A percentile compares a stretch with the other conserved stretches of the same genome.
Evolutionary conservation across 2,329 filamentous ascomycete genomes (phyloP).

Genomic region (Talaromyces pinophilus): DNA sequence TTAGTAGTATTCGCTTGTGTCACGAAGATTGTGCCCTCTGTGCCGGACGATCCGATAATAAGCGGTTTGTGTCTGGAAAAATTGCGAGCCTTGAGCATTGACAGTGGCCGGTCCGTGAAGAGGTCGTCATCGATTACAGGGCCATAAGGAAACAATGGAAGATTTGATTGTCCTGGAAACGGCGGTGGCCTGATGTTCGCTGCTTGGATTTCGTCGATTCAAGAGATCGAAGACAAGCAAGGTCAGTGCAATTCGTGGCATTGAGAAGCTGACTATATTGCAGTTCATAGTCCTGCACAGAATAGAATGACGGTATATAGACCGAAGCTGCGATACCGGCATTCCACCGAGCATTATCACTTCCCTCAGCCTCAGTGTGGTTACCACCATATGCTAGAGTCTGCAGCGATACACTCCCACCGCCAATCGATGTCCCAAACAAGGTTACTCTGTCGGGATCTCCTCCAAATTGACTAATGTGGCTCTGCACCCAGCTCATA

Average conservation of each 20-base stretch:
- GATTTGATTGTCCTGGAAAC: neutral
- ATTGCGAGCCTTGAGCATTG: neutral
- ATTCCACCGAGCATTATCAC: too few relatives aligned
- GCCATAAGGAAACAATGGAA: neutral
- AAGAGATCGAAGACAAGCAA: neutral
- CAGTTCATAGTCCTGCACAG: neutral
- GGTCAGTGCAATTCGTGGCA: neutral
- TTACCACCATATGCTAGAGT: neutral
- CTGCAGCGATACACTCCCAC: neutral
- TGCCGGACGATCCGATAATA: neutral
- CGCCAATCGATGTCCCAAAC: neutral
- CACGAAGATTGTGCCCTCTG: neutral
- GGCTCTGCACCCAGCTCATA: neutral
- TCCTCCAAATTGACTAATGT: neutral
- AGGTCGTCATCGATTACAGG: neutral
- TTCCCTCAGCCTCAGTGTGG: neutral
- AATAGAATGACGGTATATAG: neutral
- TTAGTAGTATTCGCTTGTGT: neutral
- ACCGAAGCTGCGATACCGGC: neutral
- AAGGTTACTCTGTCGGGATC: neutral
- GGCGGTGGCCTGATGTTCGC: neutral
- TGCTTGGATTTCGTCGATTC: neutral
- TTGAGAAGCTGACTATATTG: neutral
- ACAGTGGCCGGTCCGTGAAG: neutral
- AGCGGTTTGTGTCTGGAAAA: neutral